phyloP scores from a whole-genome alignment of 176 grass and related monocot species.

The Tillandsia leiboldiana region DNA sequence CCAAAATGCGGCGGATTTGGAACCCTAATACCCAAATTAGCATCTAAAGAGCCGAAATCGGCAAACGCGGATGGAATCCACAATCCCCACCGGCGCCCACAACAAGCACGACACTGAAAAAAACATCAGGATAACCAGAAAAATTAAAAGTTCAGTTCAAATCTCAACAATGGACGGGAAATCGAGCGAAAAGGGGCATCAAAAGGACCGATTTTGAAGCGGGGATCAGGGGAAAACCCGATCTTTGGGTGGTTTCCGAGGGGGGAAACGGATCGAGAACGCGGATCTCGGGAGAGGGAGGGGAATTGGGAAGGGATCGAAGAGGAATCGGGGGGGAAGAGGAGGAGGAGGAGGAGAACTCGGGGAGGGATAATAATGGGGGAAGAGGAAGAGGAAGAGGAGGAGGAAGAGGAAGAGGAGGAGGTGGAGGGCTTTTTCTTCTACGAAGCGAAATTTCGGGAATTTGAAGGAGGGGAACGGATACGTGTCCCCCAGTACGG shows the following conservation, averaged over 20 bases:
- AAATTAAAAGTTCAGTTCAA: not conserved
- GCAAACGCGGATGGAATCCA: constrained; percentile 1
- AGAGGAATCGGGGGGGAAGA: not conserved
- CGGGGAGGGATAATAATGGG: not conserved
- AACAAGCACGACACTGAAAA: not conserved
- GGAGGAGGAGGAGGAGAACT: not conserved
- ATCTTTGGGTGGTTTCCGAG: not conserved
- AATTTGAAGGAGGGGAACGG: not conserved
- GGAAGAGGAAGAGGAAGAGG: not conserved
- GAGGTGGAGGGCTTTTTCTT: too few species aligned
- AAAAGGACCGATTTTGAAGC: constrained; percentile 10
- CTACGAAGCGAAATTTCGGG: not conserved
- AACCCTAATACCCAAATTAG: constrained; percentile 4
- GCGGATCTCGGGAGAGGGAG: not conserved
- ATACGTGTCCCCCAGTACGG: not conserved
- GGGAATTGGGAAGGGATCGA: not conserved
- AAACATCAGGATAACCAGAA: not conserved
- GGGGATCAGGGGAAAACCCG: constrained; percentile 9
- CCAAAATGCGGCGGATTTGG: too few species aligned
- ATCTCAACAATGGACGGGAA: constrained; percentile 8
- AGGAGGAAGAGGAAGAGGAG: not conserved
- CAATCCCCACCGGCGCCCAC: not conserved
- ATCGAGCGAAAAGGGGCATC: constrained; percentile 2
- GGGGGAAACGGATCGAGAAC: not conserved
- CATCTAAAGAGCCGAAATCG: constrained; percentile 16